These are phyloP conservation scores for Nitzschia sp. DNA, from an alignment of 108 stramenopile species.

Conservation along the genomic window DNA sequence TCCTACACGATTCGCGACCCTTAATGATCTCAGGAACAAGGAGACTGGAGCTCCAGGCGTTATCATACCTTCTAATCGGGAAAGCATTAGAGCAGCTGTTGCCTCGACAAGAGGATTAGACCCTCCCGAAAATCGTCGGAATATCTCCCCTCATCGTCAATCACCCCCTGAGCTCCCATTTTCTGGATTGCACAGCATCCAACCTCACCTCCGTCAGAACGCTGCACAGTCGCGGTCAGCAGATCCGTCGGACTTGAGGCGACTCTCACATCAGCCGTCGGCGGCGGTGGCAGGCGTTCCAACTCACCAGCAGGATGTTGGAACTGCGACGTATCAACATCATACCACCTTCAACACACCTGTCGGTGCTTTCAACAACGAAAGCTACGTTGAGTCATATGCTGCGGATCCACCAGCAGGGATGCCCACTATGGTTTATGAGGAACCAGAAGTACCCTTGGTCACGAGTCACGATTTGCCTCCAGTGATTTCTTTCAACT, in stretches of 20 bases:
- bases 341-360: no score
- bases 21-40: neutral
- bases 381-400: no score
- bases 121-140: neutral
- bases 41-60: neutral
- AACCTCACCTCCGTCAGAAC: neutral
- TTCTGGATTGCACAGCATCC: neutral
- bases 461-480: no score
- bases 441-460: no score
- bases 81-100: neutral
- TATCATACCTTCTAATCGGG: neutral
- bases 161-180: neutral
- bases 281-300: neutral
- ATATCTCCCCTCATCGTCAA: neutral
- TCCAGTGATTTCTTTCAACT: no score
- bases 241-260: neutral
- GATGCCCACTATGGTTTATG: no score
- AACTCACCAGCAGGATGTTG: no score
- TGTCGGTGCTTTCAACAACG: no score
- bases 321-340: no score
- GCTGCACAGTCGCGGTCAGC: neutral
- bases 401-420: no score
- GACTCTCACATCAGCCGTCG: neutral
- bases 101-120: neutral
- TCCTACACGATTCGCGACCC: no score